These are phyloP conservation scores for Linanthus parryae DNA, from an alignment of 148 eudicot species.

Conservation along the genomic window DNA sequence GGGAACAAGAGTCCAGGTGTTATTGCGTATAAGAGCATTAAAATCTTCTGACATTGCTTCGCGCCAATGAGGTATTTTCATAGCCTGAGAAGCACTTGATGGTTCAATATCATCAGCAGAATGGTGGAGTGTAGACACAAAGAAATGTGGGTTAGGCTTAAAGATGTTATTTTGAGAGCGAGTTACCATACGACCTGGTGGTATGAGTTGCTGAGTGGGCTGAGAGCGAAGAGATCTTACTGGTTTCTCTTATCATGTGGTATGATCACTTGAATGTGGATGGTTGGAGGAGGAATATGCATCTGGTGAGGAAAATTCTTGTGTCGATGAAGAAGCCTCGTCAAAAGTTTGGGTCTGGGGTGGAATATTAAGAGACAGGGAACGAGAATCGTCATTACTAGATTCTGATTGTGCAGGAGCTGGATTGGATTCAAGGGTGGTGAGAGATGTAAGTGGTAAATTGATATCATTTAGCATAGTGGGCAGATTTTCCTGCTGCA, in stretches of 20 bases:
- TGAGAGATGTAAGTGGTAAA: not conserved
- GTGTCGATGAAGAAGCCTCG: not conserved
- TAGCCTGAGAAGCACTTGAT: not conserved
- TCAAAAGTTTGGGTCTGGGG: not conserved
- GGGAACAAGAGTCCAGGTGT: constrained; percentile 3
- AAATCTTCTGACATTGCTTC: not conserved
- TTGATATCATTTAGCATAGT: not conserved
- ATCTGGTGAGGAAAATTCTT: not conserved
- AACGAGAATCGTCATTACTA: not conserved
- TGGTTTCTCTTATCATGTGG: too few species aligned
- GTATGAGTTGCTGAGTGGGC: not conserved
- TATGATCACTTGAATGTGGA: not conserved
- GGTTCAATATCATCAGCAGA: not conserved
- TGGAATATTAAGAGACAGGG: not conserved
- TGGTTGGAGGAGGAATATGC: not conserved
- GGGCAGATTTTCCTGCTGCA: too few species aligned
- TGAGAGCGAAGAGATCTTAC: not conserved
- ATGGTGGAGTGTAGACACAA: not conserved
- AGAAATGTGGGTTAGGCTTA: constrained; percentile 2
- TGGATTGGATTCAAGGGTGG: not conserved
- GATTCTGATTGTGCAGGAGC: not conserved
- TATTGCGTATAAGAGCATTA: not conserved
- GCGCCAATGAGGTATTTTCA: not conserved
- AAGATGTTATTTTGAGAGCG: not conserved
- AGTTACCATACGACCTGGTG: not conserved